These are phyloP conservation scores for Scutellaria galericulata DNA, from an alignment of 257 asterid genomes.

Conservation along the genomic window DNA sequence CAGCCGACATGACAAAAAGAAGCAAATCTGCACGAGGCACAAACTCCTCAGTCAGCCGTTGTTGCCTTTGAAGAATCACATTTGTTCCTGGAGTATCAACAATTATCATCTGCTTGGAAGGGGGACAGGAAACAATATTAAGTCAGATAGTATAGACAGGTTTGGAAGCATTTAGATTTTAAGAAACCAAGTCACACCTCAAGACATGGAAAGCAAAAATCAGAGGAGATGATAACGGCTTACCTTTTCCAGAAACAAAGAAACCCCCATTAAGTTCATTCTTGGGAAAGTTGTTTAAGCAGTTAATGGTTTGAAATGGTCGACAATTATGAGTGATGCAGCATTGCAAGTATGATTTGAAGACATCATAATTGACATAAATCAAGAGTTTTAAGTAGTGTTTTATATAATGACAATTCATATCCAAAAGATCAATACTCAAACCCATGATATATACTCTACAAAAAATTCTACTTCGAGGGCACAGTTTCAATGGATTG, in stretches of 20 bases:
- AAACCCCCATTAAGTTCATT: slow-evolving; percentile 19
- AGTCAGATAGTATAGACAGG: slow-evolving; percentile 18
- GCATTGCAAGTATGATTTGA: neutral
- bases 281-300: slow-evolving; percentile 13
- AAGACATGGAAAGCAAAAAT: slow-evolving; percentile 6
- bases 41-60: slow-evolving; percentile 94
- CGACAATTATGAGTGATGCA: slow-evolving; percentile 20
- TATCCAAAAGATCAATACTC: neutral
- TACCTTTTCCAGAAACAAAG: slow-evolving; percentile 12
- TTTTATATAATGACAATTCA: slow-evolving; percentile 8
- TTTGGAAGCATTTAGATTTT: slow-evolving; percentile 17
- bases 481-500: slow-evolving; percentile 12
- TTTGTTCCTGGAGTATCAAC: slow-evolving; percentile 99
- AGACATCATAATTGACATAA: neutral
- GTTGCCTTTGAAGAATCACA: slow-evolving; percentile 99
- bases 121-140: slow-evolving; percentile 30
- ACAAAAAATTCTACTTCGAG: neutral
- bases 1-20: slow-evolving; percentile 94
- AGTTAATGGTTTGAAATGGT: neutral
- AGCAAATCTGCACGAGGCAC: slow-evolving; percentile 98
- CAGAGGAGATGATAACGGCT: neutral
- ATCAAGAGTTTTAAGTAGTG: neutral
- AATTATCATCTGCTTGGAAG: slow-evolving; percentile 76
- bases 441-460: slow-evolving; percentile 1
- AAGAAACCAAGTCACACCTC: slow-evolving; percentile 19